Conservation (phyloP, 805 yeast species). For the Kodamaea kaohsiungensis region DNA sequence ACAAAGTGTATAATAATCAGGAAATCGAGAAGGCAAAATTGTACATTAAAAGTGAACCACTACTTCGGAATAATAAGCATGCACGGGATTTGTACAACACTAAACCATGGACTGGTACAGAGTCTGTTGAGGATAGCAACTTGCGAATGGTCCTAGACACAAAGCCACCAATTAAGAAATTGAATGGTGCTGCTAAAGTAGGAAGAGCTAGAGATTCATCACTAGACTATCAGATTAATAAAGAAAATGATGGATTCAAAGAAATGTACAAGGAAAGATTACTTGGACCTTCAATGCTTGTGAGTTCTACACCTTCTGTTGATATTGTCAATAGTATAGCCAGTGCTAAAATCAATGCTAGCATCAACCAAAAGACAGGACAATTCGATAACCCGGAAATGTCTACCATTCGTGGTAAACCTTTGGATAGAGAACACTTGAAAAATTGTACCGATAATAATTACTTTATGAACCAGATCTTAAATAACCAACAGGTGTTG, state of each 20-base stretch:
- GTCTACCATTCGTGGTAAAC: slow-evolving; percentile 57
- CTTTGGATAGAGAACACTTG: slow-evolving; percentile 54
- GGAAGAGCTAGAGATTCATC: slow-evolving; percentile 61
- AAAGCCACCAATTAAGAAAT: slow-evolving; percentile 29
- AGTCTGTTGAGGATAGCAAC: slow-evolving; percentile 45
- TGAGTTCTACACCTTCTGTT: slow-evolving; percentile 44
- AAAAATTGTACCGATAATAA: slow-evolving; percentile 61
- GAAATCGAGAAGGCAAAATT: slow-evolving; percentile 14
- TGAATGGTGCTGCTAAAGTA: background rate
- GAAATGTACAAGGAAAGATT: slow-evolving; percentile 66
- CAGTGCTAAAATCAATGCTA: slow-evolving; percentile 69
- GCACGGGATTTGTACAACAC: slow-evolving; percentile 40
- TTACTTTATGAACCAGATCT: slow-evolving; percentile 75
- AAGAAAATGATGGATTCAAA: slow-evolving; percentile 48
- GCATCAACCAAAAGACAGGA: slow-evolving; percentile 62
- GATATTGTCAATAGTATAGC: slow-evolving; percentile 68
- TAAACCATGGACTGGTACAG: slow-evolving; percentile 62
- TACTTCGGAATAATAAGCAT: slow-evolving; percentile 29
- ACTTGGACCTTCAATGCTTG: slow-evolving; percentile 54
- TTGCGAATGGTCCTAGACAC: slow-evolving; percentile 57
- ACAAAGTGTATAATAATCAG: slow-evolving; percentile 14
- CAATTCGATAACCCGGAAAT: slow-evolving; percentile 57
- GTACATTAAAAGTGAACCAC: slow-evolving; percentile 33
- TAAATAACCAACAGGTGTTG: slow-evolving; percentile 71
- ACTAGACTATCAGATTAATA: slow-evolving; percentile 60